Percentiles rank a stretch among this genome's conserved stretches.
phyloP scores from a whole-genome alignment of 1,284 basidiomycete genomes.

The Volvariella surrecta region DNA sequence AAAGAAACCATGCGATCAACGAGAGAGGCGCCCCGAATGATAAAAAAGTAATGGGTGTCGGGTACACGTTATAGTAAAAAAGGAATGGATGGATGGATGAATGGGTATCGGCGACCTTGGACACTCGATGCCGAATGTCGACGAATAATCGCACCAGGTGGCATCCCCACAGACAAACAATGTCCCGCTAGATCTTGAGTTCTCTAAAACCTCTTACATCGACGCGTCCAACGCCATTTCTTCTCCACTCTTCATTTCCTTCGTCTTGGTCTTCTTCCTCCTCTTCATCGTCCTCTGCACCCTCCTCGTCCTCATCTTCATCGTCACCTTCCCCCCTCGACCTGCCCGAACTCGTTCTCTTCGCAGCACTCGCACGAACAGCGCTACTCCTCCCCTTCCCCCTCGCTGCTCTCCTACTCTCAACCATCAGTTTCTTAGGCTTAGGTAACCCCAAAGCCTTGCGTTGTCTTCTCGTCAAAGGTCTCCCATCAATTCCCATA shows the following conservation, averaged over 20 bases:
- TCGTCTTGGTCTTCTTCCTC: slow-evolving; percentile 17
- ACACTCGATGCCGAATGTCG: background rate
- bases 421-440: slow-evolving; percentile 37
- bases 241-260: slow-evolving; percentile 52
- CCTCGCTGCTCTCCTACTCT: slow-evolving; percentile 20
- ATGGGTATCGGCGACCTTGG: background rate
- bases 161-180: too few relatives aligned
- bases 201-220: slow-evolving; percentile 77
- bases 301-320: slow-evolving; percentile 15
- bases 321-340: slow-evolving; percentile 6
- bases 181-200: slow-evolving; percentile 57
- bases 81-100: too few relatives aligned
- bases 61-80: too few relatives aligned
- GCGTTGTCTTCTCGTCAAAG: slow-evolving; percentile 55
- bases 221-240: slow-evolving; percentile 65
- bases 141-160: background rate
- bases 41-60: too few relatives aligned
- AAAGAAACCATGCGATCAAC: too few relatives aligned
- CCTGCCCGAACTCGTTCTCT: background rate
- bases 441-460: slow-evolving; percentile 62
- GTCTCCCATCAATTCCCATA: slow-evolving; percentile 13
- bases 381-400: slow-evolving; percentile 20
- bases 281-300: slow-evolving; percentile 22
- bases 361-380: slow-evolving; percentile 17
- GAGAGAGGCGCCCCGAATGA: too few relatives aligned